Evolutionary conservation across 768 basidiomycete genomes (phyloP).

Genomic region (Rickenella mellea): DNA sequence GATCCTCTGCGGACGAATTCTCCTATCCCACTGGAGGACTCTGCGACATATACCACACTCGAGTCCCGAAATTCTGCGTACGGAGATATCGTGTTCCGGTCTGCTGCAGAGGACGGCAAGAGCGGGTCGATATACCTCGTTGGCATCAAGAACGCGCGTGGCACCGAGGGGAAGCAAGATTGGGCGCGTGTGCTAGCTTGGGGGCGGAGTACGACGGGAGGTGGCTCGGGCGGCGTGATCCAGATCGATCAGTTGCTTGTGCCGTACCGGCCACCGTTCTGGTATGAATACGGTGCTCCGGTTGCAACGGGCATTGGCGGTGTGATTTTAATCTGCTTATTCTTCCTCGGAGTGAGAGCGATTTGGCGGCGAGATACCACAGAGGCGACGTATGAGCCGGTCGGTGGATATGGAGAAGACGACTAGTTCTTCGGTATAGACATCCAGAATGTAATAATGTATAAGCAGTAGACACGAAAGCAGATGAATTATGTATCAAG

Average conservation of each 20-base stretch:
- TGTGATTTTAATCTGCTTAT: slow-evolving; percentile 47
- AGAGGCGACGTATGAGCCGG: slow-evolving; percentile 84
- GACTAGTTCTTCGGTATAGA: too few relatives aligned
- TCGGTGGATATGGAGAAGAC: slow-evolving; percentile 68
- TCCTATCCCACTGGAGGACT: slow-evolving; percentile 64
- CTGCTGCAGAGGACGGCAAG: slow-evolving; percentile 29
- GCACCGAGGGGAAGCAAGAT: slow-evolving; percentile 50
- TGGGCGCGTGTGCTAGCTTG: slow-evolving; percentile 59
- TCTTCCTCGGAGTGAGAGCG: slow-evolving; percentile 64
- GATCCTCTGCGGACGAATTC: slow-evolving; percentile 31
- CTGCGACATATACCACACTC: slow-evolving; percentile 68
- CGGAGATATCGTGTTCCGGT: slow-evolving; percentile 78
- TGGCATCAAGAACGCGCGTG: slow-evolving; percentile 66
- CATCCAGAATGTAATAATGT: too few relatives aligned
- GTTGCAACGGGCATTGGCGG: slow-evolving; percentile 52
- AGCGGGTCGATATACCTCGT: slow-evolving; percentile 44
- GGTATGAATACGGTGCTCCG: slow-evolving; percentile 66
- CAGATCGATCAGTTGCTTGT: slow-evolving; percentile 75
- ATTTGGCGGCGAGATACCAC: slow-evolving; percentile 70
- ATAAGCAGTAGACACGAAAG: too few relatives aligned
- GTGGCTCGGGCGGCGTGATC: slow-evolving; percentile 79
- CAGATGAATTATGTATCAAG: too few relatives aligned
- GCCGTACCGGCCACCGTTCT: slow-evolving; percentile 86
- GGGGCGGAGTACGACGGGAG: slow-evolving; percentile 68
- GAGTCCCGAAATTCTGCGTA: slow-evolving; percentile 57